Evolutionary conservation across 2,329 filamentous ascomycete genomes (phyloP).

Genomic region (Cordyceps cicadae): DNA sequence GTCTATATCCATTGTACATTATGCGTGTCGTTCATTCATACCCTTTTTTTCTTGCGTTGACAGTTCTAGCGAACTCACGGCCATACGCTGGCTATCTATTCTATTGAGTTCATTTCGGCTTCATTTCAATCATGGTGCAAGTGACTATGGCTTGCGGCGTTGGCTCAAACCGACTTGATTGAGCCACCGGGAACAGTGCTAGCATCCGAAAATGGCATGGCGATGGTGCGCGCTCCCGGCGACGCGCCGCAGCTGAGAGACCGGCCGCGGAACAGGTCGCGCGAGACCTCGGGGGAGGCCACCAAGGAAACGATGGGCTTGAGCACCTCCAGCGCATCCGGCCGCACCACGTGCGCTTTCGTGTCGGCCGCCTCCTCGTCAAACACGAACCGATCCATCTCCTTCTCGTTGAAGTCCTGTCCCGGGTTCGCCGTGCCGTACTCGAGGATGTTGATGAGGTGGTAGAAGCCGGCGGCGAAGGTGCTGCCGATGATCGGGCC

Average conservation of each 20-base stretch:
- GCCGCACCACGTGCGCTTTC: constrained; percentile 7
- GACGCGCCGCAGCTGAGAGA: neutral
- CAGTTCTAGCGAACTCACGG: neutral
- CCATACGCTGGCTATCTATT: neutral
- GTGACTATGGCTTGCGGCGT: no score
- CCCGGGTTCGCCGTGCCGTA: constrained; percentile 15
- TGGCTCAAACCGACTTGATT: neutral
- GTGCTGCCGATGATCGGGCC: constrained; percentile 15
- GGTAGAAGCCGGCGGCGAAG: constrained; percentile 12
- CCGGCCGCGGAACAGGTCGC: constrained; percentile 6
- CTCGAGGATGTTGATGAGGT: constrained; percentile 13
- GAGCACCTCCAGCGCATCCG: constrained; percentile 6
- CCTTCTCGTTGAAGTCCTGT: constrained; percentile 15
- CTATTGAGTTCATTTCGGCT: neutral
- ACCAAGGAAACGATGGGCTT: constrained; percentile 5
- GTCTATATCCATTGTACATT: neutral
- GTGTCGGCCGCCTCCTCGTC: constrained; percentile 12
- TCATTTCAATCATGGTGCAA: neutral
- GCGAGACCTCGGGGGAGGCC: neutral
- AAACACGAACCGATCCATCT: constrained; percentile 13
- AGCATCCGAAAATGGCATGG: neutral
- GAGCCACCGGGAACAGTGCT: neutral
- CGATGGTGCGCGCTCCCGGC: neutral
- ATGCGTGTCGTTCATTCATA: neutral
- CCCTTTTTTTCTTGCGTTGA: neutral